Evolutionary conservation across 177 flowering plant genomes (phyloP).

Genomic region (Vitis hybrid): DNA sequence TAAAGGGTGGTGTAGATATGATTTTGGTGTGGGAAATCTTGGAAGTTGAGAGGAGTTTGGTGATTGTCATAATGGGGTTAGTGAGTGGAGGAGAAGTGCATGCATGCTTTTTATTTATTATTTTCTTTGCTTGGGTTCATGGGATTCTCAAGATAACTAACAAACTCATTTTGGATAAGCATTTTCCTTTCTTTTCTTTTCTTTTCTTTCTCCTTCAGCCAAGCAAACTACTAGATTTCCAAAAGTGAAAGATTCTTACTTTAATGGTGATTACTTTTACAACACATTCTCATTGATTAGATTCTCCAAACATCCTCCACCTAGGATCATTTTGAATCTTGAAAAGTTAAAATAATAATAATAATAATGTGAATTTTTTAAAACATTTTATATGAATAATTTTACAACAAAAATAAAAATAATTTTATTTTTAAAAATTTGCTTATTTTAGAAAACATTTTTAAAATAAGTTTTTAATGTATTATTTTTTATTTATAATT

Average conservation of each 20-base stretch:
- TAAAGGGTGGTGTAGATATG: background rate
- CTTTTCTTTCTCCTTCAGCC: slow-evolving; percentile 25
- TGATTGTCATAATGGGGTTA: background rate
- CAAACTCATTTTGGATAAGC: background rate
- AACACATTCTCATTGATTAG: too few species aligned
- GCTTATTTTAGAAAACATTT: too few species aligned
- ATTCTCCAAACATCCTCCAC: too few species aligned
- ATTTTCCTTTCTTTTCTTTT: background rate
- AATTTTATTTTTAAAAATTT: too few species aligned
- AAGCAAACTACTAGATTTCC: slow-evolving; percentile 31
- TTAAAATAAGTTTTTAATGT: too few species aligned
- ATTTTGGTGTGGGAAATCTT: background rate
- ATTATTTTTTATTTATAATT: too few species aligned
- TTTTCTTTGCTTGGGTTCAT: slow-evolving; percentile 7
- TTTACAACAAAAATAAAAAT: too few species aligned
- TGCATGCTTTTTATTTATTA: background rate
- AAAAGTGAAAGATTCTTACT: slow-evolving; percentile 25
- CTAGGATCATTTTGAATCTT: too few species aligned
- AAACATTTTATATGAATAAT: too few species aligned
- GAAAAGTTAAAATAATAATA: too few species aligned
- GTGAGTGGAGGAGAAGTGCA: background rate
- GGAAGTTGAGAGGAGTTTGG: background rate
- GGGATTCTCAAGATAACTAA: background rate
- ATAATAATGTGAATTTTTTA: too few species aligned
- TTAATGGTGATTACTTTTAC: too few species aligned